Conservation (phyloP, 2,329 filamentous ascomycete genomes). For the Beauveria scarabaeidicola region DNA sequence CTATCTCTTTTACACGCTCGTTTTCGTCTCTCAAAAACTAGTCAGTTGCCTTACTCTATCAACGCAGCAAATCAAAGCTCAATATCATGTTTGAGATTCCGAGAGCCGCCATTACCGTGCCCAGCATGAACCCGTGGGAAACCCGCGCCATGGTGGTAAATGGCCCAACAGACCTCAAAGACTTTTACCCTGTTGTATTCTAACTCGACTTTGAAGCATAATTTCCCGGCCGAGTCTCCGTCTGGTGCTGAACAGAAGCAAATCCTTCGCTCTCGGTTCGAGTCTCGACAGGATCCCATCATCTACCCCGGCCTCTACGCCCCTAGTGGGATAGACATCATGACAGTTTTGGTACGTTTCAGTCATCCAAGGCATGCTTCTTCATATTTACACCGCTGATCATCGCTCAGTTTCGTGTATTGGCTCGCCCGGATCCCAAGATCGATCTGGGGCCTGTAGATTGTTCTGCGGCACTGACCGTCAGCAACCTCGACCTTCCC, state of each 20-base stretch:
- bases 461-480: slow-evolving; percentile 71
- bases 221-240: slow-evolving; percentile 12
- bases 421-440: slow-evolving; percentile 60
- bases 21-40: too few relatives aligned
- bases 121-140: slow-evolving; percentile 21
- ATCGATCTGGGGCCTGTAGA: slow-evolving; percentile 78
- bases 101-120: neutral
- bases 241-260: neutral
- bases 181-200: neutral
- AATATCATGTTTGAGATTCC: slow-evolving; percentile 2
- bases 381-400: slow-evolving; percentile 8
- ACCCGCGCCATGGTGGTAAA: slow-evolving; percentile 26
- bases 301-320: slow-evolving; percentile 50
- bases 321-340: slow-evolving; percentile 45
- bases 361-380: neutral
- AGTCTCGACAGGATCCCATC: slow-evolving; percentile 32
- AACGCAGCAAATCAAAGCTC: neutral
- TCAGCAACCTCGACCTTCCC: slow-evolving; percentile 67
- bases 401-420: slow-evolving; percentile 46
- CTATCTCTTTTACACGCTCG: neutral
- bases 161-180: neutral
- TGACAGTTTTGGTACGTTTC: slow-evolving; percentile 43
- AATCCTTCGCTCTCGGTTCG: slow-evolving; percentile 14
- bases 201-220: slow-evolving; percentile 12
- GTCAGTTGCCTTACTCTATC: neutral